Evolutionary conservation across 345 rosid genomes (phyloP).

Genomic region (Dipteronia sinensis): DNA sequence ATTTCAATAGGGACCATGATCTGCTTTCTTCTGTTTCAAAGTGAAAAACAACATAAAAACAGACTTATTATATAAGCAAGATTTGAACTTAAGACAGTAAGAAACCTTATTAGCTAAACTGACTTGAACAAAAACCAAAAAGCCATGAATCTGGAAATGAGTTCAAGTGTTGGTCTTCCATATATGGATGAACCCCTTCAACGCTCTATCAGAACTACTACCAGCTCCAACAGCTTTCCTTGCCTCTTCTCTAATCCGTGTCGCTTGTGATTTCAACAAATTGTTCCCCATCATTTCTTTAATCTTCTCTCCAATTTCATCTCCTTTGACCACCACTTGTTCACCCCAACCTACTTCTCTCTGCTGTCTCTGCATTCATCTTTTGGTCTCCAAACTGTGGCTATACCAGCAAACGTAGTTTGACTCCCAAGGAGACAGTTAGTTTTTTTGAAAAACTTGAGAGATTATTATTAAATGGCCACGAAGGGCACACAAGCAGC

Average conservation of each 20-base stretch:
- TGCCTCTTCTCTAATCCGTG: slow-evolving; percentile 31
- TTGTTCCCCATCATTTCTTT: slow-evolving; percentile 37
- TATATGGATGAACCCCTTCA: slow-evolving; percentile 8
- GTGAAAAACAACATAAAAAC: too few relatives aligned
- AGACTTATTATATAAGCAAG: too few relatives aligned
- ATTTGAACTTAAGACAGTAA: too few relatives aligned
- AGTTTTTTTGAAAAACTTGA: too few relatives aligned
- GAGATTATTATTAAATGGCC: too few relatives aligned
- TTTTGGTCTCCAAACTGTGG: slow-evolving; percentile 39
- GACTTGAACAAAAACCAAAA: too few relatives aligned
- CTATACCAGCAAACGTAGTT: slow-evolving; percentile 39
- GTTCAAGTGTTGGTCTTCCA: neutral
- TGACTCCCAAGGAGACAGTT: too few relatives aligned
- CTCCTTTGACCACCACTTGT: slow-evolving; percentile 30
- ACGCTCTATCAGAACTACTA: slow-evolving; percentile 24
- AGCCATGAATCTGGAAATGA: too few relatives aligned
- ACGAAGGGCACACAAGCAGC: too few relatives aligned
- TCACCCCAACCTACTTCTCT: slow-evolving; percentile 31
- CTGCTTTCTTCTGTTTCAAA: too few relatives aligned
- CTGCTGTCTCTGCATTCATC: slow-evolving; percentile 38
- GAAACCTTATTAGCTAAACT: too few relatives aligned
- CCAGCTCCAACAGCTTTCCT: slow-evolving; percentile 31
- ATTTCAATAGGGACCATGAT: too few relatives aligned
- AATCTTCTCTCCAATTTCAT: slow-evolving; percentile 37
- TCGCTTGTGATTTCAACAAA: slow-evolving; percentile 22